Percentiles rank a stretch among this genome's conserved stretches.
Evolutionary conservation across 768 basidiomycete genomes (phyloP).

Genomic region (Harrya chromipes): DNA sequence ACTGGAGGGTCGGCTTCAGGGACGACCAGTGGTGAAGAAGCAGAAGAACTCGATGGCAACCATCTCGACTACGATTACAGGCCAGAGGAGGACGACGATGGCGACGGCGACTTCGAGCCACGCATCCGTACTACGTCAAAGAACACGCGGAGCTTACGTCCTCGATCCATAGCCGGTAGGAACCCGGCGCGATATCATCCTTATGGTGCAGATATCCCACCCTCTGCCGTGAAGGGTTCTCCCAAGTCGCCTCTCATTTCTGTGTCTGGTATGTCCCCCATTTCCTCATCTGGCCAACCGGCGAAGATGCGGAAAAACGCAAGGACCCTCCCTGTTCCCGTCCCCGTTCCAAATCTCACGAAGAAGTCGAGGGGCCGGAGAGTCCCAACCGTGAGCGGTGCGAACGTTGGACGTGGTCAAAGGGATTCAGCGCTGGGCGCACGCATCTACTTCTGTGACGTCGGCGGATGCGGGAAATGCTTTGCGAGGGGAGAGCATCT

Average conservation of each 20-base stretch:
- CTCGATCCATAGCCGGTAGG: constrained; percentile 33
- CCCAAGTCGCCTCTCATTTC: constrained; percentile 32
- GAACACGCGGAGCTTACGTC: constrained; percentile 37
- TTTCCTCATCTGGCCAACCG: constrained; percentile 22
- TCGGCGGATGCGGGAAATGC: constrained; percentile 82
- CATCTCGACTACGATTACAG: constrained; percentile 31
- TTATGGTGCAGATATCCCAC: constrained; percentile 27
- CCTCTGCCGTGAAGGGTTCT: constrained; percentile 30
- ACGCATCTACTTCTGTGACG: constrained; percentile 70
- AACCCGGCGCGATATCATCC: constrained; percentile 34
- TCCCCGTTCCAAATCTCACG: constrained; percentile 65
- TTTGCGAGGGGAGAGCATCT: constrained; percentile 88
- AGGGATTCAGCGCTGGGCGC: constrained; percentile 38
- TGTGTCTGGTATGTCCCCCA: constrained; percentile 27
- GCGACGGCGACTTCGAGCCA: constrained; percentile 35
- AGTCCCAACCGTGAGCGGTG: constrained; percentile 50
- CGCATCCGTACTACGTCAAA: constrained; percentile 34
- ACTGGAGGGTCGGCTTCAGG: constrained; percentile 23
- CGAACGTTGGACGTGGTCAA: constrained; percentile 28
- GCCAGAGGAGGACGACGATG: constrained; percentile 30
- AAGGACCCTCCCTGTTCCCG: constrained; percentile 48
- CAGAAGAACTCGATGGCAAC: constrained; percentile 21
- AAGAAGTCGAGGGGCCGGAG: constrained; percentile 69
- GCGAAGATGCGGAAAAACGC: constrained; percentile 33
- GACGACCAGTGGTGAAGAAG: constrained; percentile 24